Evolutionary conservation across 371 early-diverging fungal genomes (phyloP).

Genomic region (Nosema muscidifuracis): DNA sequence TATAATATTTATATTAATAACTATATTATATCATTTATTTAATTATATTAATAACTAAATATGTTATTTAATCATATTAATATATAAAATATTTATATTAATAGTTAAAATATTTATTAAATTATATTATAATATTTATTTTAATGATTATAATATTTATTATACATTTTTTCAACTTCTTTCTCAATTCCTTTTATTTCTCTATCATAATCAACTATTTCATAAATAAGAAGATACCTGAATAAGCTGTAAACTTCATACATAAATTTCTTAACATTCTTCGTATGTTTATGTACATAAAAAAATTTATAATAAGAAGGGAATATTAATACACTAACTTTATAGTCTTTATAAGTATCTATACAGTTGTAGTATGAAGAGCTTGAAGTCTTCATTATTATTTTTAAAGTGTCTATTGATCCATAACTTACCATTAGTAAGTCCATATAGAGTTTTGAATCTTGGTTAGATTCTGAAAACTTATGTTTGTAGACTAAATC

Average conservation of each 20-base stretch:
- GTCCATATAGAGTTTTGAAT: constrained; percentile 1
- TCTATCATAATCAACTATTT: not conserved
- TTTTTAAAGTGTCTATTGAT: constrained; percentile 20
- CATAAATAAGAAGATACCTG: not conserved
- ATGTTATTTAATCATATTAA: too few relatives aligned
- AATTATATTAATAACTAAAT: too few relatives aligned
- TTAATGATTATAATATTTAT: not conserved
- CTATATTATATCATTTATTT: too few relatives aligned
- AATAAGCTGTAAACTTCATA: not conserved
- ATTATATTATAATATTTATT: too few relatives aligned
- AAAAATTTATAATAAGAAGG: constrained; percentile 17
- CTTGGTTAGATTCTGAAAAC: not conserved
- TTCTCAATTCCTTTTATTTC: not conserved
- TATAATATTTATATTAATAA: too few relatives aligned
- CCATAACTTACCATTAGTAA: constrained; percentile 20
- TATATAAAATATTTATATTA: too few relatives aligned
- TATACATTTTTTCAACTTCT: not conserved
- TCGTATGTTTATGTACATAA: constrained; percentile 10
- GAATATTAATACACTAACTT: constrained; percentile 19
- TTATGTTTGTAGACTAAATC: constrained; percentile 22
- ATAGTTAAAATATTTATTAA: too few relatives aligned
- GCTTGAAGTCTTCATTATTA: not conserved
- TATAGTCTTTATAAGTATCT: constrained; percentile 12
- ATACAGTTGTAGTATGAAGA: constrained; percentile 12
- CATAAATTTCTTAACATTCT: constrained; percentile 7